Conservation (phyloP, 129 eudicot species). For the Rutidosis leptorrhynchoides region DNA sequence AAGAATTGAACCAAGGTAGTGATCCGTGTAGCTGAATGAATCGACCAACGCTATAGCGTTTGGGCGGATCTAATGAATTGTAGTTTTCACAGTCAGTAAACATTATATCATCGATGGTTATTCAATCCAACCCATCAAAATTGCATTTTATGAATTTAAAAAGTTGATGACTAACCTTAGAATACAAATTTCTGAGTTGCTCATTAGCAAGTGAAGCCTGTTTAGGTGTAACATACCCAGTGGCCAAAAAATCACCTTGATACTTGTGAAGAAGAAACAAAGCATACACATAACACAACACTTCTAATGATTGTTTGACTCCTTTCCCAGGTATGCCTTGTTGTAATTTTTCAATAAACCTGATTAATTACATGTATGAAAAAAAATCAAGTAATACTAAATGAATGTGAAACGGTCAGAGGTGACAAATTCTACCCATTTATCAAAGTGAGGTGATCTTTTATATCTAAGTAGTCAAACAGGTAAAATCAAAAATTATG, state of each 20-base stretch:
- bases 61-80: constrained; percentile 52
- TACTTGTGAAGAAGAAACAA: constrained; percentile 72
- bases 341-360: constrained; percentile 79
- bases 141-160: no score
- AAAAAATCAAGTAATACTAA: neutral
- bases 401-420: neutral
- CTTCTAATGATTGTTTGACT: constrained; percentile 68
- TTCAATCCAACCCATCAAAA: no score
- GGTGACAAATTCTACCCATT: neutral
- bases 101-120: no score
- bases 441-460: neutral
- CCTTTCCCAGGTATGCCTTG: constrained; percentile 88
- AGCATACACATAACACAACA: constrained; percentile 66
- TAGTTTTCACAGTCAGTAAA: constrained; percentile 4
- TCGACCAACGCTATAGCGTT: constrained; percentile 89
- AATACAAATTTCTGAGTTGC: constrained; percentile 70
- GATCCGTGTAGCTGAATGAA: constrained; percentile 87
- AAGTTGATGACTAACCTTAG: constrained; percentile 53
- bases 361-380: constrained; percentile 5
- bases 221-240: constrained; percentile 67
- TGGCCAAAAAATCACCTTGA: constrained; percentile 89
- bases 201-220: constrained; percentile 91
- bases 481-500: no score
- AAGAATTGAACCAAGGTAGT: constrained; percentile 89
- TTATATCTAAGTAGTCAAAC: no score